These are phyloP conservation scores for Phanerochaete sordida DNA, from an alignment of 768 basidiomycete species.

Conservation along the genomic window DNA sequence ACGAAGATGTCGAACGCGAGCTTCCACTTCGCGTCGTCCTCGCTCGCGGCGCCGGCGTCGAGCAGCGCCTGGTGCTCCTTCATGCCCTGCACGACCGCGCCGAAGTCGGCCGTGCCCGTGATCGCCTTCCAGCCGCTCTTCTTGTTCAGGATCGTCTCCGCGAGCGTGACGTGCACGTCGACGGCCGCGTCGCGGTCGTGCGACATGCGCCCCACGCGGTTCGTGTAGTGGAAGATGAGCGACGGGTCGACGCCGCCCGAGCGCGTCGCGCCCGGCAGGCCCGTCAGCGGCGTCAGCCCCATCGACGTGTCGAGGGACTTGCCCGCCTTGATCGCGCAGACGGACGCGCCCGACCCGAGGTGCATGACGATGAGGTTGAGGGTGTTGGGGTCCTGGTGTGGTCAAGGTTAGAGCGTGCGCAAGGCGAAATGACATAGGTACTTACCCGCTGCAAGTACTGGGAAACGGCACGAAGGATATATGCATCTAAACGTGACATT, in stretches of 20 bases:
- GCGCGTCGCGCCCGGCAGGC: conserved; percentile 86
- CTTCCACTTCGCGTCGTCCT: conserved; percentile 33
- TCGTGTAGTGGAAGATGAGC: conserved; percentile 77
- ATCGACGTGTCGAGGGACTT: conserved; percentile 83
- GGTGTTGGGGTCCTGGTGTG: conserved; percentile 35
- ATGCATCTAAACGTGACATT: conserved; percentile 46
- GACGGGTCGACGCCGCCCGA: conserved; percentile 81
- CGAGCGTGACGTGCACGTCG: conserved; percentile 57
- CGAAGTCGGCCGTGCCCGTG: conserved; percentile 82
- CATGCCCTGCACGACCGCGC: conserved; percentile 47
- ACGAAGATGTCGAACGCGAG: conserved; percentile 79
- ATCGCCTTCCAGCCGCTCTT: conserved; percentile 77
- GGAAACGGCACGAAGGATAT: conserved; percentile 64
- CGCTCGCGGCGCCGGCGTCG: not conserved
- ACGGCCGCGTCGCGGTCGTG: conserved; percentile 43
- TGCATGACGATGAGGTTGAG: conserved; percentile 81
- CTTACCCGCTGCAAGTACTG: conserved; percentile 51
- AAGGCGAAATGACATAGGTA: not conserved
- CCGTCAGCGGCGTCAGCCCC: conserved; percentile 89
- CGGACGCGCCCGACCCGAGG: conserved; percentile 88
- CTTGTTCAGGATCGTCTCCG: conserved; percentile 72
- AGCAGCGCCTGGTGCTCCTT: conserved; percentile 9
- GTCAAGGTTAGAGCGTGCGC: not conserved
- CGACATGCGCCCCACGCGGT: conserved; percentile 44
- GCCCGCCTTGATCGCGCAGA: conserved; percentile 71